A percentile compares a stretch with the other conserved stretches of the same genome.
These are phyloP conservation scores for Phaseolus coccineus DNA, from an alignment of 331 rosid genomes.

Conservation along the genomic window DNA sequence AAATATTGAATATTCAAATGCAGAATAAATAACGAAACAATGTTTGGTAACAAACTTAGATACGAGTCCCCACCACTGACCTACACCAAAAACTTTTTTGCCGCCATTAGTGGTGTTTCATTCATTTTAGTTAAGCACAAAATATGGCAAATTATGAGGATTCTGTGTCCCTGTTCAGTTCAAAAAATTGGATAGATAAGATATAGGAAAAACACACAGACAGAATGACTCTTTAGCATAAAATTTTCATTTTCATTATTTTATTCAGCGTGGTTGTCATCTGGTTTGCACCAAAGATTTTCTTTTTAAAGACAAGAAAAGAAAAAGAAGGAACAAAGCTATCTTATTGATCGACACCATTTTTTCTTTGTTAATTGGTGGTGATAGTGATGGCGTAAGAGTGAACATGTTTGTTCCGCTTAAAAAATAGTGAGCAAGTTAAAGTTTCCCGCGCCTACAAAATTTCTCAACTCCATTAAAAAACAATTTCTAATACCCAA, in stretches of 20 bases:
- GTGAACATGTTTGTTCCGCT: background rate
- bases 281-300: slow-evolving; percentile 24
- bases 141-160: slow-evolving; percentile 40
- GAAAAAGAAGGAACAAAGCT: background rate
- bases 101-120: slow-evolving; percentile 48
- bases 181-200: background rate
- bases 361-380: slow-evolving; percentile 4
- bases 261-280: slow-evolving; percentile 19
- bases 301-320: background rate
- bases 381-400: background rate
- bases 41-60: slow-evolving; percentile 45
- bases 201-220: background rate
- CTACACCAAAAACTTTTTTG: slow-evolving; percentile 34
- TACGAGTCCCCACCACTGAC: slow-evolving; percentile 45
- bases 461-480: background rate
- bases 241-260: slow-evolving; percentile 19
- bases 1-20: slow-evolving; percentile 31
- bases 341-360: slow-evolving; percentile 24
- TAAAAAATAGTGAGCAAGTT: background rate
- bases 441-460: background rate
- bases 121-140: slow-evolving; percentile 27
- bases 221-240: slow-evolving; percentile 5
- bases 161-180: slow-evolving; percentile 12
- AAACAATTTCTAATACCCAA: background rate
- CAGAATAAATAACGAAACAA: slow-evolving; percentile 17